Conservation (phyloP, 805 yeast genomes). For the Candida golubevii region DNA sequence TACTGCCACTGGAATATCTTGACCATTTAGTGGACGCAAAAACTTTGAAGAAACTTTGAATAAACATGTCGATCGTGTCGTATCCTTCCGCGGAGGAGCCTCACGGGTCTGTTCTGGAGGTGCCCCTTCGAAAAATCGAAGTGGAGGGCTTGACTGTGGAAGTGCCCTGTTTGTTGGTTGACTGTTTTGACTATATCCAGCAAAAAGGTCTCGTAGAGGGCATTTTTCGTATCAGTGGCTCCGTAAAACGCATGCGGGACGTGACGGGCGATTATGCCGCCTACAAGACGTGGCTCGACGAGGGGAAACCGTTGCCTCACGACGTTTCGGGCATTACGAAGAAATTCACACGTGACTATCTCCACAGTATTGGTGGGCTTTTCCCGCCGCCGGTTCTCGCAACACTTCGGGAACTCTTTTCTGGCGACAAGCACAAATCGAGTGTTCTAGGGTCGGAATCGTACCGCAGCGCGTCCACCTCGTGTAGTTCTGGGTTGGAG, state of each 20-base stretch:
- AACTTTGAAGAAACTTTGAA: too few relatives aligned
- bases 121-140: conserved; percentile 2
- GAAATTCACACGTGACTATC: conserved; percentile 18
- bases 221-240: conserved; percentile 30
- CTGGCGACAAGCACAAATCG: conserved; percentile 1
- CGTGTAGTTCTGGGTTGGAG: conserved; percentile 8
- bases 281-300: conserved; percentile 19
- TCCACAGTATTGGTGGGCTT: conserved; percentile 12
- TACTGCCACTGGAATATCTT: too few relatives aligned
- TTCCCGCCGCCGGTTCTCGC: conserved; percentile 6
- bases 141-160: conserved; percentile 4
- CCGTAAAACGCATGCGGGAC: conserved; percentile 21
- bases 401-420: conserved; percentile 9
- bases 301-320: conserved; percentile 17
- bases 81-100: too few relatives aligned
- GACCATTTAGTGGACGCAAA: too few relatives aligned
- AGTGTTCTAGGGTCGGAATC: conserved; percentile 9
- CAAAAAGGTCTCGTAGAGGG: conserved; percentile 23
- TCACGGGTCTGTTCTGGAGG: neutral
- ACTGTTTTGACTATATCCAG: conserved; percentile 20
- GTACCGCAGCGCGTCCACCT: conserved; percentile 9
- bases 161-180: conserved; percentile 16
- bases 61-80: too few relatives aligned
- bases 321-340: conserved; percentile 28
- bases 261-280: conserved; percentile 18